Base-by-base conservation (phyloP, 108 stramenopile species). In the Nannochloropsis granulata region DNA sequence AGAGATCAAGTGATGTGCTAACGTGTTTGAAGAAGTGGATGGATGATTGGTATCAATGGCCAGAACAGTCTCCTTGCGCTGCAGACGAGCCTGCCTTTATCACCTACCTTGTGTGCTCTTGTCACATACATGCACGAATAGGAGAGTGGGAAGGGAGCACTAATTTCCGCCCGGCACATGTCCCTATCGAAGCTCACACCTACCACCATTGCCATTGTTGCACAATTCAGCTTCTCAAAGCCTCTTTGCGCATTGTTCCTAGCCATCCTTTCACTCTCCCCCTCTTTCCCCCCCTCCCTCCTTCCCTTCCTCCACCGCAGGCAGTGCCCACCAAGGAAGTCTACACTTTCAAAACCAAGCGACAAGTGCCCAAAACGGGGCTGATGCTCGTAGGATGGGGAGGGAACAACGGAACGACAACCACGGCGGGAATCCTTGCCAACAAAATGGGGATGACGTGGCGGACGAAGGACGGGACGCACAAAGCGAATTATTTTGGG, bases 301-400 rank as follows among this genome's bases (percentile, higher is more conserved):
- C n/a, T 16, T n/a, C 8, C 56, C 56, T 71, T n/a, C 7, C 56
- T n/a, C n/a, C 2, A 21, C 8, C n/a, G 56, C 56, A 71, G 56
- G 56, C 56, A 71, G 92, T 89, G 26, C 97, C 98, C 7, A 82
- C 90, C 19, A 83, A 81, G 45, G 91, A 92, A 14, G 92, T 93
- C 34, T 91, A 97, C 90, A 90, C 93, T 79, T 96, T 98, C 91
- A 91, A 89, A 85, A 98, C 97, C 0, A 92, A 96, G 84, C 90
- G 90, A 44, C 94, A 91, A 34, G 96, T 97, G 24, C 93, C 93
- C 79, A 96, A 95, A 93, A 78, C 85, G 13, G 97, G 98, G 56
- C 93, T 97, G 84, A 97, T 98, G 98, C 90, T 98, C 85, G 92
- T 97, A 82, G 98, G 98, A 56, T 90, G 95, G 26, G 98, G 98